These are phyloP conservation scores for Penicillium coffeae DNA, from an alignment of 495 filamentous ascomycete genomes.

Conservation along the genomic window DNA sequence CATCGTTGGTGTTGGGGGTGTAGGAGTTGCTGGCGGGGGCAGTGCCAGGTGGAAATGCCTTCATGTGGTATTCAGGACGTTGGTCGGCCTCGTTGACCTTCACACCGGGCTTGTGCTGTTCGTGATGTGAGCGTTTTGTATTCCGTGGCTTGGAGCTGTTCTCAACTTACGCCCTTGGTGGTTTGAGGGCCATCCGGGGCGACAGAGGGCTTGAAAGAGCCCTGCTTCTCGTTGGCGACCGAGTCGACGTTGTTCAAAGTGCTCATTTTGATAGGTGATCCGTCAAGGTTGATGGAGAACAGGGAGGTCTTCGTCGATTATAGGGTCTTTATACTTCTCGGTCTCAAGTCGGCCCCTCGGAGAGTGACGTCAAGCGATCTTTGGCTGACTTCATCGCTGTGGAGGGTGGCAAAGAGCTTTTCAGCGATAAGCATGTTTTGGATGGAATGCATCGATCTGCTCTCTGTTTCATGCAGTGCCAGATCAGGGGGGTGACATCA, in stretches of 20 bases:
- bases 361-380: background rate
- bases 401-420: background rate
- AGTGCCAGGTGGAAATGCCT: conserved; percentile 60
- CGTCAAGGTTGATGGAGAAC: background rate
- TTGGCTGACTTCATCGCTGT: background rate
- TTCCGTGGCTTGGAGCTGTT: background rate
- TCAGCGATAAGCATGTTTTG: no score
- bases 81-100: conserved; percentile 55
- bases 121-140: conserved; percentile 7
- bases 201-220: conserved; percentile 31
- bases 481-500: conserved; percentile 4
- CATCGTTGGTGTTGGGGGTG: conserved; percentile 49
- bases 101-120: conserved; percentile 63
- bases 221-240: conserved; percentile 38
- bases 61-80: conserved; percentile 57
- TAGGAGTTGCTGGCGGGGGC: conserved; percentile 62
- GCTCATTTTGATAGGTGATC: conserved; percentile 47
- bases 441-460: background rate
- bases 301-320: background rate
- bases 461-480: background rate
- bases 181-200: conserved; percentile 49
- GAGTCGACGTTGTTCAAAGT: conserved; percentile 50
- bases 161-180: conserved; percentile 50
- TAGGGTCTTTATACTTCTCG: background rate
- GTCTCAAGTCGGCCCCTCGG: background rate